Evolutionary conservation across 345 rosid genomes (phyloP).

Genomic region (Turnera subulata): DNA sequence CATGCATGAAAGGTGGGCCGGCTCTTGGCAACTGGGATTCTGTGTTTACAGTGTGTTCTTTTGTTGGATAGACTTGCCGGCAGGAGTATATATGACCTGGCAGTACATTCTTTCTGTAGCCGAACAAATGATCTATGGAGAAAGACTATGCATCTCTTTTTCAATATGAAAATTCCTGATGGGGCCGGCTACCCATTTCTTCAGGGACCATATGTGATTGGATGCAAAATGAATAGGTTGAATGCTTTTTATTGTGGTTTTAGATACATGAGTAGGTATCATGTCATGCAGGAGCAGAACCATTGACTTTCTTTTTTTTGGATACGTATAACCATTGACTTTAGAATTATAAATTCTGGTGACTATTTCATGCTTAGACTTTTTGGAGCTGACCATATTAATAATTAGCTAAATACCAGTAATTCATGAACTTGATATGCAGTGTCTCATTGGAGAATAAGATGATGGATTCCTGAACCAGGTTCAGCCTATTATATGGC

Average conservation of each 20-base stretch:
- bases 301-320: too few relatives aligned
- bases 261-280: too few relatives aligned
- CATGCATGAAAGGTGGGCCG: slow-evolving; percentile 30
- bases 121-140: background rate
- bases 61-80: slow-evolving; percentile 19
- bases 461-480: too few relatives aligned
- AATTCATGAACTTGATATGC: slow-evolving; percentile 2
- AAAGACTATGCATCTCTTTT: background rate
- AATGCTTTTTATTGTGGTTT: too few relatives aligned
- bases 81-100: background rate
- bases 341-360: background rate
- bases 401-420: background rate
- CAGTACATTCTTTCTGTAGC: background rate
- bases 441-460: too few relatives aligned
- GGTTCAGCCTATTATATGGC: too few relatives aligned
- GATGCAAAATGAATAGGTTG: background rate
- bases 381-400: background rate
- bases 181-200: too few relatives aligned
- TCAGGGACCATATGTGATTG: background rate
- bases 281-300: too few relatives aligned
- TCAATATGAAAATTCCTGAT: background rate
- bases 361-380: too few relatives aligned
- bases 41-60: slow-evolving; percentile 3
- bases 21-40: slow-evolving; percentile 35
- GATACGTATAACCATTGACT: slow-evolving; percentile 6